Evolutionary conservation across 202 grass and related monocot species (phyloP).

Genomic region (Setaria viridis): DNA sequence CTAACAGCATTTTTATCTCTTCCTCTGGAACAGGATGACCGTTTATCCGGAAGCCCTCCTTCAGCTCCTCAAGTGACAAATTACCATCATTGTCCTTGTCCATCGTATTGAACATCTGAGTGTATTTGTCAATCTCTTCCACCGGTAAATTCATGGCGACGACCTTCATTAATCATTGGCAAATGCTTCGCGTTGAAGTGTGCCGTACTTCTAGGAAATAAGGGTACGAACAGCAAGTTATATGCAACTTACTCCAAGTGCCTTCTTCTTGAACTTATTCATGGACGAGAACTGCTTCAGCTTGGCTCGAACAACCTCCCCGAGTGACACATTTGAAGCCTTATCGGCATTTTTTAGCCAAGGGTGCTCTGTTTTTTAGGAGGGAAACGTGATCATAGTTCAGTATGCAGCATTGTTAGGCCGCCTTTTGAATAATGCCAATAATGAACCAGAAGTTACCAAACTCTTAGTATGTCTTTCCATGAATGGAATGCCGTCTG

Average conservation of each 20-base stretch:
- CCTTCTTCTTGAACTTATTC: conserved; percentile 99
- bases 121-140: conserved; percentile 74
- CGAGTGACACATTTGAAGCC: conserved; percentile 83
- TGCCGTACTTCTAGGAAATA: conserved; percentile 10
- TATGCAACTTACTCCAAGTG: conserved; percentile 70
- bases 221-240: conserved; percentile 1
- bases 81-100: conserved; percentile 76
- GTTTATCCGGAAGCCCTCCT: conserved; percentile 73
- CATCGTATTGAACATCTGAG: conserved; percentile 88
- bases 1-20: conserved; percentile 87
- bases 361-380: conserved; percentile 69
- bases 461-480: background rate
- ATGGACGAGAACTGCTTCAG: conserved; percentile 90
- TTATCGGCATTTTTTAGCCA: conserved; percentile 77
- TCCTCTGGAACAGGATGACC: conserved; percentile 68
- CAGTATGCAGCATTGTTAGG: conserved; percentile 25
- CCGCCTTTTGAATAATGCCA: background rate
- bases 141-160: conserved; percentile 71
- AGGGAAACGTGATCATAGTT: conserved; percentile 22
- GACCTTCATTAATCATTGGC: conserved; percentile 59
- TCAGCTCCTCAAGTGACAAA: conserved; percentile 81
- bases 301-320: conserved; percentile 70
- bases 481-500: conserved; percentile 24
- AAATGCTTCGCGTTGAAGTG: conserved; percentile 20
- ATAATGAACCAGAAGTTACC: background rate